These are phyloP conservation scores for Populus hybrid DNA, from an alignment of 441 rosid genomes.

Conservation along the genomic window DNA sequence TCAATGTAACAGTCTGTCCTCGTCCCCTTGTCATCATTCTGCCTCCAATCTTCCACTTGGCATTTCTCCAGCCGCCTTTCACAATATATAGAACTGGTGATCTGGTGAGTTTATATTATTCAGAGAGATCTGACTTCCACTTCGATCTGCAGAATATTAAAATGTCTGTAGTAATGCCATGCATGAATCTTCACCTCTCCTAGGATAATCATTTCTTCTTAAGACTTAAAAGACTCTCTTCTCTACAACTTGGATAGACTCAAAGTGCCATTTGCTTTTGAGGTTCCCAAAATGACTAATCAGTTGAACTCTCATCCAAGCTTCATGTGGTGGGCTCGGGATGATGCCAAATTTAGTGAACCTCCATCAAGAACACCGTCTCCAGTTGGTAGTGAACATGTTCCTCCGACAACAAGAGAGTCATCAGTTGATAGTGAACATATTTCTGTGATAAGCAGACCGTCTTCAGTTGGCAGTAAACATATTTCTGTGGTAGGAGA, in stretches of 20 bases:
- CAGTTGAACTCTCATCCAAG: background rate
- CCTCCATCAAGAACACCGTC: conserved; percentile 8
- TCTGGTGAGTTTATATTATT: background rate
- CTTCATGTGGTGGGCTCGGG: conserved; percentile 12
- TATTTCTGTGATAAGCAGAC: too few species aligned
- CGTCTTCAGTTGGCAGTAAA: background rate
- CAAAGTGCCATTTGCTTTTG: background rate
- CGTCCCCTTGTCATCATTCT: conserved; percentile 11
- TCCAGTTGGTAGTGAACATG: background rate
- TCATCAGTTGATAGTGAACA: background rate
- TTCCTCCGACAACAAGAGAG: background rate
- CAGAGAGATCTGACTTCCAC: background rate
- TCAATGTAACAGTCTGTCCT: background rate
- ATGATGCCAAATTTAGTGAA: conserved; percentile 11
- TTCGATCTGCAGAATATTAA: background rate
- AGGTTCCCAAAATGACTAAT: conserved; percentile 1
- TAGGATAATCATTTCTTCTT: background rate
- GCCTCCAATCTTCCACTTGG: conserved; percentile 19
- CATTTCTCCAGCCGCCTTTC: conserved; percentile 1
- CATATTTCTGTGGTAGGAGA: background rate
- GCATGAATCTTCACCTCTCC: background rate
- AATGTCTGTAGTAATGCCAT: background rate
- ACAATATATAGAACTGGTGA: background rate
- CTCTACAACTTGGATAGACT: background rate
- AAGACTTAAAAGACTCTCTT: background rate